phyloP scores from a whole-genome alignment of 2,329 filamentous ascomycete genomes.

The Scedosporium dehoogii region DNA sequence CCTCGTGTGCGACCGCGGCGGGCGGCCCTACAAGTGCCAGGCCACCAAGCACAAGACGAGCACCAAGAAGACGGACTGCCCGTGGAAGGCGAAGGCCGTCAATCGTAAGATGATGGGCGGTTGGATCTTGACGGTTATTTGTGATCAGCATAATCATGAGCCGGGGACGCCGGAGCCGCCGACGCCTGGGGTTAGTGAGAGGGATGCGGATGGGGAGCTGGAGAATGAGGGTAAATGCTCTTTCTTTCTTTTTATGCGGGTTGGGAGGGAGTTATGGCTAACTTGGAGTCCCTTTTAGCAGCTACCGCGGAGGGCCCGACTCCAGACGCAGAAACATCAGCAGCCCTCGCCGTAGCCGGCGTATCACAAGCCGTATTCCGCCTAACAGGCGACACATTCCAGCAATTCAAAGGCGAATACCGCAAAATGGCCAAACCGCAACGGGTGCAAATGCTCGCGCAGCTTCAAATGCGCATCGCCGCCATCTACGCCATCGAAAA shows the following conservation, averaged over 20 bases:
- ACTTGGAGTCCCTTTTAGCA: neutral
- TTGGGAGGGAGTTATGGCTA: neutral
- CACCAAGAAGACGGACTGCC: constrained; percentile 35
- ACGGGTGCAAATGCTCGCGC: constrained; percentile 26
- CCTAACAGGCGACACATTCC: constrained; percentile 32
- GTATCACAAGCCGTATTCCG: constrained; percentile 27
- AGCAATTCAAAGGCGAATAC: constrained; percentile 32
- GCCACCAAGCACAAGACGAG: constrained; percentile 35
- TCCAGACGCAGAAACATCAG: constrained; percentile 25
- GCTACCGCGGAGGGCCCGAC: constrained; percentile 13
- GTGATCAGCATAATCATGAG: constrained; percentile 34
- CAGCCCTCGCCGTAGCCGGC: constrained; percentile 28
- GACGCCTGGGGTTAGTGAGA: constrained; percentile 22
- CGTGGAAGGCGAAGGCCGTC: constrained; percentile 35
- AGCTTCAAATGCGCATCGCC: constrained; percentile 30
- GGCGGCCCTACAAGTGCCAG: constrained; percentile 31
- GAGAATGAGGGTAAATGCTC: constrained; percentile 11
- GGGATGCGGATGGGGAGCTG: constrained; percentile 22
- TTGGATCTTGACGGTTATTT: constrained; percentile 33
- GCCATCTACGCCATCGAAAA: constrained; percentile 35
- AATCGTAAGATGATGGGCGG: constrained; percentile 31
- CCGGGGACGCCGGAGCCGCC: constrained; percentile 32
- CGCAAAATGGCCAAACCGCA: constrained; percentile 31
- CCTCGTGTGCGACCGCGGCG: constrained; percentile 34
- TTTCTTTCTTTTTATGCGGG: neutral